Percentiles rank a stretch among this genome's conserved stretches.
Evolutionary conservation across 495 filamentous ascomycete genomes (phyloP).

Genomic region (Trichoderma orchidacearum): DNA sequence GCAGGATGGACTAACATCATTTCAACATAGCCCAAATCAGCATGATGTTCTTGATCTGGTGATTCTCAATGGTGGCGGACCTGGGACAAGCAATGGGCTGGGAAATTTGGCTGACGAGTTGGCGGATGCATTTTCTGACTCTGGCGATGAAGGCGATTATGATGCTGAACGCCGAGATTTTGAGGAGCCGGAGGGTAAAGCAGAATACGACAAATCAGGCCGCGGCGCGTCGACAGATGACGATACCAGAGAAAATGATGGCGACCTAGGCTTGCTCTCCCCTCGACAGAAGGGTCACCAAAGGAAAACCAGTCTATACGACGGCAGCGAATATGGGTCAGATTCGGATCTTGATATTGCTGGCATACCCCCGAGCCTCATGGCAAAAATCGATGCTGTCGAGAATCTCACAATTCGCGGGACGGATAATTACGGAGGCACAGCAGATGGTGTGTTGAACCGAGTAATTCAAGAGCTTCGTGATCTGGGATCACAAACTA

Average conservation of each 20-base stretch:
- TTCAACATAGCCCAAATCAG: conserved; percentile 36
- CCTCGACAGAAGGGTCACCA: conserved; percentile 23
- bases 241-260: conserved; percentile 24
- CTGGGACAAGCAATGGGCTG: conserved; percentile 15
- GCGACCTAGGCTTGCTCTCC: conserved; percentile 26
- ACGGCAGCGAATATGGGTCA: conserved; percentile 48
- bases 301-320: conserved; percentile 37
- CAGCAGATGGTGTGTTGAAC: conserved; percentile 53
- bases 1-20: conserved; percentile 46
- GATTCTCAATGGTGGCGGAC: conserved; percentile 29
- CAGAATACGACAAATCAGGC: conserved; percentile 10
- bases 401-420: conserved; percentile 62
- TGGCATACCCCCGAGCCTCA: conserved; percentile 58
- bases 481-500: conserved; percentile 69
- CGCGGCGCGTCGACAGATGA: conserved; percentile 6
- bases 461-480: conserved; percentile 59
- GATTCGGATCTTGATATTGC: conserved; percentile 62
- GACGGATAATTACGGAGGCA: conserved; percentile 55
- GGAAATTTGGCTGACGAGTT: conserved; percentile 74
- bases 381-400: conserved; percentile 63
- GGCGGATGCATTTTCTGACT: conserved; percentile 44
- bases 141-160: conserved; percentile 39
- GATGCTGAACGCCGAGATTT: conserved; percentile 43
- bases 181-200: conserved; percentile 18
- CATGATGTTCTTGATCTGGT: conserved; percentile 33